Evolutionary conservation across 2,329 filamentous ascomycete genomes (phyloP), one percentile per base, ranked within the genome.

Genomic region (Helicocarpus griseus): DNA sequence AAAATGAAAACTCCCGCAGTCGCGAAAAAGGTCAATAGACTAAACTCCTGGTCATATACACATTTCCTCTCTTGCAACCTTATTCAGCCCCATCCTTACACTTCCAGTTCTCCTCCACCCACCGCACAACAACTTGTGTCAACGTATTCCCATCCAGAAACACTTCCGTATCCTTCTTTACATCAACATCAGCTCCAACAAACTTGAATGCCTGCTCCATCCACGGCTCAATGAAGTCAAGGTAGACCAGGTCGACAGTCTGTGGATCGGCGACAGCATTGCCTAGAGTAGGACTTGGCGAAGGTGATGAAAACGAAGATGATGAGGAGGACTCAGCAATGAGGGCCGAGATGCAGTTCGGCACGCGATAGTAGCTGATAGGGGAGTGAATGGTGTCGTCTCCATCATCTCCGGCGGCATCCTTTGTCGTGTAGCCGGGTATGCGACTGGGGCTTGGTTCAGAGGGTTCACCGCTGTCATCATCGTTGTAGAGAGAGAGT

Each of bases 221-320:
- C 79, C 86, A 94, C 8, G 83, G 83, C 68, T 93, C 79, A 33
- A 97, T 83, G 66, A 96, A 98, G 65, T 95, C 89, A 53, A 95
- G 80, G 64, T 94, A 98, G 13, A 96, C 82, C 6, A 98, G 66
- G 65, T 97, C 91, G 0, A 98, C 89, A 0, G 70, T 83, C 86
- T 80, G 0, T 88, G 87, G 17, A 7, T 53, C 55, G 33, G 57
- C 58, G 9, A 56, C 45, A 8, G 69, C 60, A 0, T 63, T 55
- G 22, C 33, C 11, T 19, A n/a, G n/a, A n/a, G n/a, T n/a, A n/a
- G n/a, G n/a, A n/a, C n/a, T n/a, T n/a, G n/a, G n/a, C n/a, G n/a
- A n/a, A n/a, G n/a, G n/a, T n/a, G n/a, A n/a, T n/a, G n/a, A n/a
- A n/a, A n/a, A n/a, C n/a, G n/a, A n/a, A n/a, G 45, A 14, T 24